These are phyloP conservation scores for Mixia osmundae DNA, from an alignment of 1,284 basidiomycete species.

Conservation along the genomic window DNA sequence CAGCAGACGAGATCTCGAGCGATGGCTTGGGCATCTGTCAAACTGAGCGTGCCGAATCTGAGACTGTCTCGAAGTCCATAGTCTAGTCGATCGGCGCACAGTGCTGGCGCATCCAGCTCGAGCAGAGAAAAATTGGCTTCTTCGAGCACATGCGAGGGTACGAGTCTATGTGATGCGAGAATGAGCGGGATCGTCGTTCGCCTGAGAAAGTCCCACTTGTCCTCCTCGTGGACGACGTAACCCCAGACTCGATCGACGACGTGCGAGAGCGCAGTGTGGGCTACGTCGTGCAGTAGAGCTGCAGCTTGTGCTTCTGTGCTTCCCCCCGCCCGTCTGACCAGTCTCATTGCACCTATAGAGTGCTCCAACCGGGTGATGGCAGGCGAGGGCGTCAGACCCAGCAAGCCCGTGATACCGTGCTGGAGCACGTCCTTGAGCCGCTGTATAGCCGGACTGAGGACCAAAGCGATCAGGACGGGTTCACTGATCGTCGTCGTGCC, in stretches of 20 bases:
- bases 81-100: slow-evolving; percentile 13
- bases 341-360: slow-evolving; percentile 13
- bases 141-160: slow-evolving; percentile 6
- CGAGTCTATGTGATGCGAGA: background rate
- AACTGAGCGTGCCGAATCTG: slow-evolving; percentile 5
- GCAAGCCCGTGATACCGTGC: slow-evolving; percentile 12
- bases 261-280: slow-evolving; percentile 8
- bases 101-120: slow-evolving; percentile 10
- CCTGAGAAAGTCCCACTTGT: slow-evolving; percentile 9
- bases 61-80: slow-evolving; percentile 12
- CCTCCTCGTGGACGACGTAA: slow-evolving; percentile 11
- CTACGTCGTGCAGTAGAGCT: slow-evolving; percentile 11
- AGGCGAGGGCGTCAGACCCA: slow-evolving; percentile 10
- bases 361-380: slow-evolving; percentile 12
- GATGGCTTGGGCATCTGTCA: slow-evolving; percentile 8
- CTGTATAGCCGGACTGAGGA: slow-evolving; percentile 7
- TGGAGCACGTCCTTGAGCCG: slow-evolving; percentile 10
- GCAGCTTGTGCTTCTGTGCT: slow-evolving; percentile 13
- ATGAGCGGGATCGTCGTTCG: background rate
- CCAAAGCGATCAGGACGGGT: slow-evolving; percentile 9
- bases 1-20: background rate
- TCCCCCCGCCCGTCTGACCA: slow-evolving; percentile 10
- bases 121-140: slow-evolving; percentile 11
- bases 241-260: slow-evolving; percentile 7
- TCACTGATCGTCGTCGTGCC: slow-evolving; percentile 1